phyloP scores from a whole-genome alignment of 148 eudicot species.

The Fallopia convolvulus region DNA sequence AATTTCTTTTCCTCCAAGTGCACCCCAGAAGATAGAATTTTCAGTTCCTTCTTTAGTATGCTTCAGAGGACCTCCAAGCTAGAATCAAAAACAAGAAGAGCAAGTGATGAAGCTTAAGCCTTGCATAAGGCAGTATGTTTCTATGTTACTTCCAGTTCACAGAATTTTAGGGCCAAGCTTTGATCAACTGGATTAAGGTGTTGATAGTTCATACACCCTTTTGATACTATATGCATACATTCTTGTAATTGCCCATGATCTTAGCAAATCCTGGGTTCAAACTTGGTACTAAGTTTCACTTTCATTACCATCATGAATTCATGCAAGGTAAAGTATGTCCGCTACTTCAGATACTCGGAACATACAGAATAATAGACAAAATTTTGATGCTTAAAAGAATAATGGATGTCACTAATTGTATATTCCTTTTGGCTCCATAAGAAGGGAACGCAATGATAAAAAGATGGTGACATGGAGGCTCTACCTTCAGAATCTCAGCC shows the following conservation, averaged over 20 bases:
- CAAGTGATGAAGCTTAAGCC: not conserved
- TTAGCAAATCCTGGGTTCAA: not conserved
- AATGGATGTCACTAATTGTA: not conserved
- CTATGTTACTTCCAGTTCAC: not conserved
- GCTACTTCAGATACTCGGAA: not conserved
- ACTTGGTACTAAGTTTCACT: not conserved
- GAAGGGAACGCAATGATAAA: constrained; percentile 6
- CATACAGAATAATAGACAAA: not conserved
- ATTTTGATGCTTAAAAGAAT: not conserved
- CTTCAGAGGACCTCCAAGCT: constrained; percentile 77
- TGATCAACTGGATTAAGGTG: not conserved
- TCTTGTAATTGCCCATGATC: not conserved
- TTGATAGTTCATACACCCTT: not conserved
- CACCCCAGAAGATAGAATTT: constrained; percentile 85
- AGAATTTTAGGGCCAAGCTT: not conserved
- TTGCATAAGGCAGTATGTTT: not conserved
- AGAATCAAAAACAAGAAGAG: constrained; percentile 15
- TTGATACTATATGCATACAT: not conserved
- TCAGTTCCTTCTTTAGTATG: constrained; percentile 98
- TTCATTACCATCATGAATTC: constrained; percentile 8
- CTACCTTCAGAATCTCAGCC: constrained; percentile 89
- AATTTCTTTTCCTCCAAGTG: constrained; percentile 89
- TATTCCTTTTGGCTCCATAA: not conserved
- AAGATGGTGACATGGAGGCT: not conserved
- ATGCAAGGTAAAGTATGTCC: not conserved